These are phyloP conservation scores for Fusarium abutilonis DNA, from an alignment of 2,329 filamentous ascomycete species.

Conservation along the genomic window DNA sequence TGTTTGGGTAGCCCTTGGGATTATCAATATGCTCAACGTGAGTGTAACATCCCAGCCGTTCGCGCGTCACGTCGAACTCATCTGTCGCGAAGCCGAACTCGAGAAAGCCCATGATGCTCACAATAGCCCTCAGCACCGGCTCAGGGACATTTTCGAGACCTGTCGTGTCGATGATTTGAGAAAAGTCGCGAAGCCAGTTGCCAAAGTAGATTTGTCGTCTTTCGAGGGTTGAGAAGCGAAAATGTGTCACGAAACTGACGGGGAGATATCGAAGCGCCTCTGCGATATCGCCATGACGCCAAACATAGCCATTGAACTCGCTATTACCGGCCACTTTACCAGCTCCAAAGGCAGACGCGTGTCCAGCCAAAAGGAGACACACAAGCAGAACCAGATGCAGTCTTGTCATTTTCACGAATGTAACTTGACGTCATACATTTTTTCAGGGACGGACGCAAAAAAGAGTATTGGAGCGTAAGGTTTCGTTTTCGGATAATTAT, in stretches of 20 bases:
- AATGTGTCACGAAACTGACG: slow-evolving; percentile 50
- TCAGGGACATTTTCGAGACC: slow-evolving; percentile 47
- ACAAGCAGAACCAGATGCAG: slow-evolving; percentile 35
- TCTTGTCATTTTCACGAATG: slow-evolving; percentile 28
- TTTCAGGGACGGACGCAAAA: no score
- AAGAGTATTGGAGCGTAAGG: background rate
- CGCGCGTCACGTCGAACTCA: slow-evolving; percentile 82
- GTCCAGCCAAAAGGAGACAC: slow-evolving; percentile 44
- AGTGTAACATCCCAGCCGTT: slow-evolving; percentile 79
- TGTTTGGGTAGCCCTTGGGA: slow-evolving; percentile 76
- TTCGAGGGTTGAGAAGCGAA: slow-evolving; percentile 53
- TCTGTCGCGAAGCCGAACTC: slow-evolving; percentile 73
- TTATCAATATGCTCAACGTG: slow-evolving; percentile 78
- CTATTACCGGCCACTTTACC: slow-evolving; percentile 51
- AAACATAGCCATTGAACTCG: slow-evolving; percentile 55
- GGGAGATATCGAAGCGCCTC: slow-evolving; percentile 53
- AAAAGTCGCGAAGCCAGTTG: slow-evolving; percentile 73
- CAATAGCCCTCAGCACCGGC: slow-evolving; percentile 45
- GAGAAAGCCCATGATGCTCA: slow-evolving; percentile 46
- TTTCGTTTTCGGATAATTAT: slow-evolving; percentile 4
- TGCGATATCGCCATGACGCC: slow-evolving; percentile 54
- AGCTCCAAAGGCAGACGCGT: slow-evolving; percentile 52
- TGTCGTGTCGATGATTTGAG: slow-evolving; percentile 76
- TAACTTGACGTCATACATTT: slow-evolving; percentile 20
- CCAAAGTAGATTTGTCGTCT: slow-evolving; percentile 53